Percentiles rank a stretch among this genome's conserved stretches.
Evolutionary conservation across 2,329 filamentous ascomycete species (phyloP).

Genomic region (Pochonia chlamydosporia): DNA sequence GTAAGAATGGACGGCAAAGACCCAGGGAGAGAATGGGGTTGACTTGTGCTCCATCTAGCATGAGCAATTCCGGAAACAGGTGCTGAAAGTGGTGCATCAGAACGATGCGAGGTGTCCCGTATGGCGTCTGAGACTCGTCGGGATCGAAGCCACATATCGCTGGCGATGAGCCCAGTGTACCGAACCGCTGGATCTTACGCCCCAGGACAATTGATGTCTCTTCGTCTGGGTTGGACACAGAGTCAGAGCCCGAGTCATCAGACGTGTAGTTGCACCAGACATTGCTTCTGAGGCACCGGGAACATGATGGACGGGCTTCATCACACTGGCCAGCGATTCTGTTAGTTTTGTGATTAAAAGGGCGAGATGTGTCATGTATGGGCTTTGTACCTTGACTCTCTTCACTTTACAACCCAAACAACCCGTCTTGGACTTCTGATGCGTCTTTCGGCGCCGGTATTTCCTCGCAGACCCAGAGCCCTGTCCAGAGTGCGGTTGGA

Average conservation of each 20-base stretch:
- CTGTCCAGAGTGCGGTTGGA: neutral
- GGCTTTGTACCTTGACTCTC: conserved; percentile 15
- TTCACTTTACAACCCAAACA: conserved; percentile 17
- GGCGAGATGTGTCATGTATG: too few species aligned
- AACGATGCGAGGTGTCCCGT: conserved; percentile 12
- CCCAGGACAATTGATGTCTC: too few species aligned
- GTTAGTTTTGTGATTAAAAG: neutral
- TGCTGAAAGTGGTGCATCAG: conserved; percentile 14
- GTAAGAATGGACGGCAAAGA: conserved; percentile 13
- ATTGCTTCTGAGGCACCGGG: neutral
- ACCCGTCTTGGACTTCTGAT: conserved; percentile 14
- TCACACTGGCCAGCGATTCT: neutral
- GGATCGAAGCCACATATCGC: neutral
- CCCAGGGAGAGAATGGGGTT: conserved; percentile 10
- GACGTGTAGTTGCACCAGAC: neutral
- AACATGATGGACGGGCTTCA: conserved; percentile 4
- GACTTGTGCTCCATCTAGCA: conserved; percentile 3
- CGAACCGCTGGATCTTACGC: too few species aligned
- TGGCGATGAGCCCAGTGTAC: too few species aligned
- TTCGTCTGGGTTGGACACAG: too few species aligned
- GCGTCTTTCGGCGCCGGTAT: conserved; percentile 14
- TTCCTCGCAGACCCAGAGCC: conserved; percentile 3
- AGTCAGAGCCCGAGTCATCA: too few species aligned
- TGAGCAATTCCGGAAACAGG: conserved; percentile 6
- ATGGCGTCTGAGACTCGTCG: neutral